Percentiles rank a stretch among this genome's conserved stretches.
phyloP scores from a whole-genome alignment of 116 monocot species.

The Trichopus zeylanicus region DNA sequence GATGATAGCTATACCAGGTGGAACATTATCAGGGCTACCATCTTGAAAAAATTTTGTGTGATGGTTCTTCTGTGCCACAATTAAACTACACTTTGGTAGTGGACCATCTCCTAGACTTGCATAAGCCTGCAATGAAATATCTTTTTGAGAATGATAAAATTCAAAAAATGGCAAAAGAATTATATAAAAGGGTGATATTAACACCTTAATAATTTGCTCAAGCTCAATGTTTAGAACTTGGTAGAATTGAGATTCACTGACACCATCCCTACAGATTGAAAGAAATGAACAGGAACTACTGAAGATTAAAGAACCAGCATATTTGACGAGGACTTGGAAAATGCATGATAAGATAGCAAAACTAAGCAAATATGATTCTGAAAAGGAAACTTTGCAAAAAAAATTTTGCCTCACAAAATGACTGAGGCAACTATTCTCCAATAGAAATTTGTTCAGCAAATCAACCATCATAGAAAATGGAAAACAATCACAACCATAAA shows the following conservation, averaged over 20 bases:
- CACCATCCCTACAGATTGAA: slow-evolving; percentile 56
- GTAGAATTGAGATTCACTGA: slow-evolving; percentile 72
- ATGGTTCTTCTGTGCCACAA: slow-evolving; percentile 83
- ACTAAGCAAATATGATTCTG: too few relatives aligned
- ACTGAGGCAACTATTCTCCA: too few relatives aligned
- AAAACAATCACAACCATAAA: too few relatives aligned
- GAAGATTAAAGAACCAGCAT: too few relatives aligned
- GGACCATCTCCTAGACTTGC: slow-evolving; percentile 34
- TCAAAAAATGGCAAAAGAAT: background rate
- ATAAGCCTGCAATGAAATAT: slow-evolving; percentile 27
- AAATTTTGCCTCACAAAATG: too few relatives aligned
- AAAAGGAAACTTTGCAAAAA: too few relatives aligned
- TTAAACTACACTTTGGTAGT: slow-evolving; percentile 58
- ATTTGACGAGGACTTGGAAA: too few relatives aligned
- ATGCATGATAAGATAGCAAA: too few relatives aligned
- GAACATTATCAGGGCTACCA: slow-evolving; percentile 58
- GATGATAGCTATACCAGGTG: slow-evolving; percentile 33
- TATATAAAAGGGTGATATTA: background rate
- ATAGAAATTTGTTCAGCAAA: too few relatives aligned
- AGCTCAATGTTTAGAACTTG: slow-evolving; percentile 62
- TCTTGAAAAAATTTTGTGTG: slow-evolving; percentile 71
- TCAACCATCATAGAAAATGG: too few relatives aligned
- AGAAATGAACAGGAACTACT: background rate
- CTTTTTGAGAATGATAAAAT: background rate
- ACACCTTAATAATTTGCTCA: slow-evolving; percentile 73